Evolutionary conservation across 2,329 filamentous ascomycete genomes (phyloP), one percentile per base, ranked within the genome.

Genomic region (Diplocarpon rosae): DNA sequence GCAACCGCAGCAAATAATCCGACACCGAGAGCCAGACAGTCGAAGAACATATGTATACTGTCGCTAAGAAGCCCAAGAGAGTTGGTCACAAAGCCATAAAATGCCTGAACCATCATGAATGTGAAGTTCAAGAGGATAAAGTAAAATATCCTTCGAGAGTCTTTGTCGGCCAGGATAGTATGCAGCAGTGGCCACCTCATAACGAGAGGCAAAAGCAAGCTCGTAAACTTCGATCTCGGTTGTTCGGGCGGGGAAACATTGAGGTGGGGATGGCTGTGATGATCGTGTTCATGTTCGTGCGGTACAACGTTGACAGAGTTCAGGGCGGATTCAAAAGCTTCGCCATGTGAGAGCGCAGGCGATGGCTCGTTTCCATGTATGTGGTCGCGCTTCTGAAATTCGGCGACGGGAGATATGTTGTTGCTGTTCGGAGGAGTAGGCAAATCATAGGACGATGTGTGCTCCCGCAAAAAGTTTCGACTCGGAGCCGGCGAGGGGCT

Each of bases 21-120:
- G 30, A 98, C 88, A 1, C 85, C 78, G 24, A 98, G 73, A 15
- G 90, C 92, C 30, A 95, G 80, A 55, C 92, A 98, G 65, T 98
- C 92, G 57, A 98, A 96, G 59, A 98, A 90, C 92, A 98, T 98
- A 66, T 98, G 92, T 51, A 98, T 92, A 58, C 89, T 96, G 65
- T 98, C 92, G 54, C 88, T 95, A 14, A 98, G 76, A n/a, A 98
- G 72, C 2, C 92, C 92, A 5, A 98, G 69, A 0, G 92, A 98
- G 54, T 94, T 89, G 3, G 88, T 96, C 10, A 92, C 68, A 57
- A 92, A 93, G 39, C 92, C 92, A 59, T 98, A 98, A 50, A 90
- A 87, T 33, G 89, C 84, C 59, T 98, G 92, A 1, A 98, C 78
- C 29, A 85, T 68, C 92, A 98, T 98, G 63, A 98, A 98, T 6